Percentiles rank a stretch among this genome's conserved stretches.
phyloP scores from a whole-genome alignment of 148 eudicot genomes.

The Nyssa sinensis region DNA sequence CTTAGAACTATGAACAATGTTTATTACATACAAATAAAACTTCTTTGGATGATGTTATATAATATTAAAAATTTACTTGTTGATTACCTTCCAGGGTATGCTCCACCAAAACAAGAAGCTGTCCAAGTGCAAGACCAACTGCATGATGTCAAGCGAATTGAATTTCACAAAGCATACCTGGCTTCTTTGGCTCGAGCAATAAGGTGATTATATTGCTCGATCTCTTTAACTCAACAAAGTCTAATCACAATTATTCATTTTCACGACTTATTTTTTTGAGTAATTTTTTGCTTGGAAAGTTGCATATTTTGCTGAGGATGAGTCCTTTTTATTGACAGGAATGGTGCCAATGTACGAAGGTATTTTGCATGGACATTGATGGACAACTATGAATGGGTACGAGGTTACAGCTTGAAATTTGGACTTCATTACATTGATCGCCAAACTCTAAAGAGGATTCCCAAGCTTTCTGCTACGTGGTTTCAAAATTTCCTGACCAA shows the following conservation, averaged over 20 bases:
- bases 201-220: conserved; percentile 35
- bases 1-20: no score
- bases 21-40: background rate
- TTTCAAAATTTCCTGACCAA: conserved; percentile 44
- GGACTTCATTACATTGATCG: conserved; percentile 53
- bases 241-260: background rate
- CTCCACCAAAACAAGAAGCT: conserved; percentile 23
- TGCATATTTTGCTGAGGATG: no score
- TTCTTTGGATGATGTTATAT: background rate
- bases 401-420: conserved; percentile 42
- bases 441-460: conserved; percentile 37
- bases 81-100: conserved; percentile 39
- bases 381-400: conserved; percentile 60
- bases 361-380: conserved; percentile 66
- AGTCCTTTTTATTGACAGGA: background rate
- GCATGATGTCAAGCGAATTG: conserved; percentile 49
- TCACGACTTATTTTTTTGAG: background rate
- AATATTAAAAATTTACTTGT: background rate
- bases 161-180: conserved; percentile 52
- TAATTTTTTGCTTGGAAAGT: background rate
- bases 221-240: background rate
- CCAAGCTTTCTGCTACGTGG: conserved; percentile 67
- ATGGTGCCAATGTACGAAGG: conserved; percentile 66
- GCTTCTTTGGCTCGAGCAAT: conserved; percentile 56
- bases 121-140: conserved; percentile 16